Evolutionary conservation across 2,329 filamentous ascomycete species (phyloP), one percentile per base, ranked within the genome.

Genomic region (Aureobasidium leucospermi): DNA sequence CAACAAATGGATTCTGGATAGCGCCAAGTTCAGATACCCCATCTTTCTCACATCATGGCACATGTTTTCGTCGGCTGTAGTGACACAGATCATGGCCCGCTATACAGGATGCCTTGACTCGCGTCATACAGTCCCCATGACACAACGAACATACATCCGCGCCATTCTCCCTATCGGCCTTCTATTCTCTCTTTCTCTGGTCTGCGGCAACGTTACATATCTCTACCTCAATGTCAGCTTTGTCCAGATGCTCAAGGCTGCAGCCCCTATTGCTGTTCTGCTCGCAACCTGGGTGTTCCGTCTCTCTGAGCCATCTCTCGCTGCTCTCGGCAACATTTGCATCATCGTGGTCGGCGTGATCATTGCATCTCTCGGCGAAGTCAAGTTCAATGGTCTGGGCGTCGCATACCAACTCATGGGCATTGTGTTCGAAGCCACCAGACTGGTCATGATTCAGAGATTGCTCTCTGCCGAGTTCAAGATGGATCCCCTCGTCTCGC

Each of bases 1-100:
- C 83, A 94, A 94, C 83, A 95, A 95, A 81, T 90, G 87, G 83
- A 87, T 94, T 69, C 81, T 94, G 62, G 85, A 89, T 67, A 88
- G 84, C 42, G 79, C 85, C 62, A 79, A 87, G 63, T 92, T 92
- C 78, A 83, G 15, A 19, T 49, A 48, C 3, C 58, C 63, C 39
- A 63, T 65, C n/a, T 59, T 65, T 39, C 62, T 65, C 10, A 65
- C 63, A 53, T 64, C 65, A 63, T 67, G 66, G 65, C 66, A 67
- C 60, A 62, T 67, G 41, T 51, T 62, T 23, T 66, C 66, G 23
- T 65, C 66, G 8, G 64, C 66, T 10, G 9, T 65, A n/a, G 61
- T 67, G 39, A 67, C 66, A 11, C 66, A 67, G 42, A 52, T 65
- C 39, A 57, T 67, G 46, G 65, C 66, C n/a, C 61, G 62, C 46